A percentile compares a stretch with the other conserved stretches of the same genome.
phyloP scores from a whole-genome alignment of 164 flowering plant genomes.

The Annona squamosa region DNA sequence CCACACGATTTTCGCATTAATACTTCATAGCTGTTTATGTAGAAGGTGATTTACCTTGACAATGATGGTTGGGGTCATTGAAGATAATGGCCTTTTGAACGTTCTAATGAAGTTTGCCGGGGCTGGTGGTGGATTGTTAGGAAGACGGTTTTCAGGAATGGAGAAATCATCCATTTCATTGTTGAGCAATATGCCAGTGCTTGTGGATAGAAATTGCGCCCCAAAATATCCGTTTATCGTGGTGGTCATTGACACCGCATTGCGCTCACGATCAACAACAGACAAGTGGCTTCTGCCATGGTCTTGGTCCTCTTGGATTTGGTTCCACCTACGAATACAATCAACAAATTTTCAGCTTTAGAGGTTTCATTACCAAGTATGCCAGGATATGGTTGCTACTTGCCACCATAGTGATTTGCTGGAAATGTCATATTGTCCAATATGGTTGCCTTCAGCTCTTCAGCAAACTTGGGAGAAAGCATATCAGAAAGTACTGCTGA shows the following conservation, averaged over 20 bases:
- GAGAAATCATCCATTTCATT: constrained; percentile 83
- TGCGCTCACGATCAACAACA: constrained; percentile 43
- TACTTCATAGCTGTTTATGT: too few species aligned
- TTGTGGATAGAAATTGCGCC: constrained; percentile 36
- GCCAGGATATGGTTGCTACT: constrained; percentile 18
- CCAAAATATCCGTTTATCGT: constrained; percentile 56
- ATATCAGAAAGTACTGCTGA: constrained; percentile 36
- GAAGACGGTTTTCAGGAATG: constrained; percentile 26
- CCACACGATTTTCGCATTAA: not conserved
- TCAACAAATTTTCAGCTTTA: too few species aligned
- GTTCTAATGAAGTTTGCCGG: constrained; percentile 56
- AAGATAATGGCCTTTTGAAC: constrained; percentile 62
- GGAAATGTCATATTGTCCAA: constrained; percentile 46
- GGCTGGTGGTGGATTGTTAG: constrained; percentile 37
- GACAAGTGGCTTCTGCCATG: constrained; percentile 65
- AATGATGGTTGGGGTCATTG: constrained; percentile 61
- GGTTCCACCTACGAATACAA: constrained; percentile 43
- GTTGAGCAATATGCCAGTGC: constrained; percentile 64
- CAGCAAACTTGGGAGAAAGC: constrained; percentile 53
- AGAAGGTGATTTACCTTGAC: constrained; percentile 33
- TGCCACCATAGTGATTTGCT: constrained; percentile 42
- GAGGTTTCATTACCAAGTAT: not conserved
- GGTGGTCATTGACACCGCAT: constrained; percentile 64
- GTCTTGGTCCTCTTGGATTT: constrained; percentile 44
- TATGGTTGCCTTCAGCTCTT: constrained; percentile 35